These are phyloP conservation scores for Allantophomopsis cytisporea DNA, from an alignment of 2,329 filamentous ascomycete genomes.

Conservation along the genomic window DNA sequence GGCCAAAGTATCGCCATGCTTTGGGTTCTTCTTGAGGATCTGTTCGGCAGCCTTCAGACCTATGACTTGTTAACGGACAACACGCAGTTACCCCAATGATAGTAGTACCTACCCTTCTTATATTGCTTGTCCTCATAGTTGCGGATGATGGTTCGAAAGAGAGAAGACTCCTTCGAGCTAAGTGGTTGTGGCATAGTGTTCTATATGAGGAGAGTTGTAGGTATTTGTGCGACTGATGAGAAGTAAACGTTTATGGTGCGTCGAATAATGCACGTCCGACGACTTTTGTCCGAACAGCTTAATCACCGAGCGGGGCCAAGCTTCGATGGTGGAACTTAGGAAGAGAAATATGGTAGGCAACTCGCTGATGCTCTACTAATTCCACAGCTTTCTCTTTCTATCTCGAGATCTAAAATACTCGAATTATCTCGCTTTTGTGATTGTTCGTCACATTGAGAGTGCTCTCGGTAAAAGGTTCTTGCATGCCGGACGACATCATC, in stretches of 20 bases:
- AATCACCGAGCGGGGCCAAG: not conserved
- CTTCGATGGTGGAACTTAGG: not conserved
- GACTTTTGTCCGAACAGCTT: not conserved
- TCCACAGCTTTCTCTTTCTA: too few relatives aligned
- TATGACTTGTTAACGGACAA: conserved; percentile 18
- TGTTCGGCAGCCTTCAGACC: conserved; percentile 93
- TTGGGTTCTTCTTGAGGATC: conserved; percentile 87
- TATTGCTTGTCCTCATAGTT: conserved; percentile 98
- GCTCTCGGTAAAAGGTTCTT: not conserved
- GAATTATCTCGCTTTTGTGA: not conserved
- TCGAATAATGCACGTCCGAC: not conserved
- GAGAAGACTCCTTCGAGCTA: conserved; percentile 77
- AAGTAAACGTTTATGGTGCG: not conserved
- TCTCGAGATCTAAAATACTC: too few relatives aligned
- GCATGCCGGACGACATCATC: not conserved
- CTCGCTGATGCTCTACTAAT: not conserved
- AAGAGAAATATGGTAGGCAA: not conserved
- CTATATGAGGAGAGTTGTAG: conserved; percentile 1
- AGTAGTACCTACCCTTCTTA: conserved; percentile 51
- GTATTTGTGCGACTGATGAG: conserved; percentile 1
- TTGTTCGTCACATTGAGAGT: not conserved
- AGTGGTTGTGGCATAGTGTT: conserved; percentile 56
- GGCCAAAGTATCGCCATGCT: conserved; percentile 94
- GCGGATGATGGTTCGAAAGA: conserved; percentile 90
- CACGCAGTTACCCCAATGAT: conserved; percentile 3